Base-by-base conservation (phyloP, 306 rosid species). In the Cucurbita maxima region DNA sequence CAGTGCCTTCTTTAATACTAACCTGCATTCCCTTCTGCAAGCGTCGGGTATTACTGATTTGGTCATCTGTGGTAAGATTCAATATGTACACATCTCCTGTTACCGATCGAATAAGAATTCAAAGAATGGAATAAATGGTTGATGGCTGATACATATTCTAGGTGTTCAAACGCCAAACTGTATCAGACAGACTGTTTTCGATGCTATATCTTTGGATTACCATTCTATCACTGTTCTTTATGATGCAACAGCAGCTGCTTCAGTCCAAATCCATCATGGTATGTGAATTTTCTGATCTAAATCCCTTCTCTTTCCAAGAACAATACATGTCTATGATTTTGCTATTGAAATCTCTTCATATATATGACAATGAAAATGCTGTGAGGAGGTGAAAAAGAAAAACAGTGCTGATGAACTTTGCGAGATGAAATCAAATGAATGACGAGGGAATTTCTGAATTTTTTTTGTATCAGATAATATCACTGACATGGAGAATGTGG, bases 131-230 rank as follows among this genome's bases (percentile, higher is more conserved):
- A 7, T 63, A 20, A 61, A 10, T 63, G 5, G 8, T 47, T 50
- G 58, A 48, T 51, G 36, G 8, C 41, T 50, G 58, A 48, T 51
- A n/a, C 30, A 25, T 69, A 37, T 37, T 80, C 14, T 67, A 90
- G 98, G 97, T 72, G 92, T 94, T 75, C 98, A 94, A 87, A 90
- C 97, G 71, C 98, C 98, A 45, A 94, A 94, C 79, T 94, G 98
- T 73, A 90, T 94, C 71, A 81, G 98, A 76, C 97, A 90, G 83
- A 94, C 97, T 66, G 95, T 89, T 53, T 88, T 63, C 79, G 98
- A 93, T 78, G 98, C 92, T 34, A 92, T 90, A 59, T 92, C 88
- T 76, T 79, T 90, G 82, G 94, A 93, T 77, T 93, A 90, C 82
- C 84, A 72, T 54, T 82, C 87, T 50, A 86, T 93, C 43, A 85